Conservation (phyloP, 2,329 filamentous ascomycete genomes). For the Colletotrichum trifolii region DNA sequence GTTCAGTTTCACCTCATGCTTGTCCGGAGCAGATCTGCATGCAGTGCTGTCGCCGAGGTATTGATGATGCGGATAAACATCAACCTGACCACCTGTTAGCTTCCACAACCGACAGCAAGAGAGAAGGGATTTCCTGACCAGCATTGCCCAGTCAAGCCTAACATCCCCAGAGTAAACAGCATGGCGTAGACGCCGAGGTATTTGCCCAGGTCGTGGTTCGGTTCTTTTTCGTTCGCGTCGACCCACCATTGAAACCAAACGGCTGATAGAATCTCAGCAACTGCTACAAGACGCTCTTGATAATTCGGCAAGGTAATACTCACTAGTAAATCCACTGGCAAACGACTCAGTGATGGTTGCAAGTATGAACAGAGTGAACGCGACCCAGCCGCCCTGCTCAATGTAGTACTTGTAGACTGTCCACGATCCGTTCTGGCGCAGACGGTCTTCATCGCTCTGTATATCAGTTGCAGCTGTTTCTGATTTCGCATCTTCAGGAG, state of each 20-base stretch:
- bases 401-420: slow-evolving; percentile 26
- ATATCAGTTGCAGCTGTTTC: not conserved
- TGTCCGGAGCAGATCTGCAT: slow-evolving; percentile 10
- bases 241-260: slow-evolving; percentile 29
- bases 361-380: not conserved
- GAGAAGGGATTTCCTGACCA: slow-evolving; percentile 1
- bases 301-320: not conserved
- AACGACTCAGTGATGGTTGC: slow-evolving; percentile 1
- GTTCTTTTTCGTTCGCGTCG: slow-evolving; percentile 11
- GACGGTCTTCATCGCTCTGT: not conserved
- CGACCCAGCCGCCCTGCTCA: not conserved
- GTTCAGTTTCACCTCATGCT: slow-evolving; percentile 7
- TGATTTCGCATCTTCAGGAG: not conserved
- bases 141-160: not conserved
- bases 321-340: slow-evolving; percentile 15
- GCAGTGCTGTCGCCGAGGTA: not conserved
- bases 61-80: slow-evolving; percentile 25
- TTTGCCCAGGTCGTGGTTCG: slow-evolving; percentile 14
- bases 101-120: not conserved
- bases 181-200: slow-evolving; percentile 21
- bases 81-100: not conserved
- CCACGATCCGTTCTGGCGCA: slow-evolving; percentile 11
- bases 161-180: not conserved
- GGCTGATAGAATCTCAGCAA: not conserved
- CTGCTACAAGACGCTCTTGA: no score